Evolutionary conservation across 2,329 filamentous ascomycete genomes (phyloP).

Genomic region (Colletotrichum simmondsii): DNA sequence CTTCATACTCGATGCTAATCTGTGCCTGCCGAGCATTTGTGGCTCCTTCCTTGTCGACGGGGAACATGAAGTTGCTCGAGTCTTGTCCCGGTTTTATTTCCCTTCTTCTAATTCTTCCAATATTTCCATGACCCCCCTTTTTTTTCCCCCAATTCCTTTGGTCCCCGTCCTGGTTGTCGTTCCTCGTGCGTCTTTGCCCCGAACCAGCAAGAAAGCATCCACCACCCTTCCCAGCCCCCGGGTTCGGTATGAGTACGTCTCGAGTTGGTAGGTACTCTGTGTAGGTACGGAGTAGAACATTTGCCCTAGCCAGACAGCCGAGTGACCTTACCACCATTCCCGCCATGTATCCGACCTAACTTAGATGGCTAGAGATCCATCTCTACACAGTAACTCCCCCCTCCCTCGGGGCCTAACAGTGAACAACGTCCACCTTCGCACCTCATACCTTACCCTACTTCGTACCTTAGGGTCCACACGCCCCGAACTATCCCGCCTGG

Average conservation of each 20-base stretch:
- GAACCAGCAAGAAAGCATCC: constrained; percentile 15
- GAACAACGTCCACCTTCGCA: constrained; percentile 1
- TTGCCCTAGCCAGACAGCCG: neutral
- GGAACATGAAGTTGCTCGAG: neutral
- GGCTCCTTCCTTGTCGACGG: constrained; percentile 4
- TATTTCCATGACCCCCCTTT: constrained; percentile 6
- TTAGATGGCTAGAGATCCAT: neutral
- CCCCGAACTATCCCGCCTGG: neutral
- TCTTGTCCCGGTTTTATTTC: neutral
- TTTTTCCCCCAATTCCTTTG: constrained; percentile 4
- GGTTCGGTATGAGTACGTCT: neutral
- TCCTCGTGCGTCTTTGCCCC: constrained; percentile 26
- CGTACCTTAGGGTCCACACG: neutral
- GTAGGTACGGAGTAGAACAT: neutral
- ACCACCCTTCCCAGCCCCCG: constrained; percentile 12
- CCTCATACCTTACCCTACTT: neutral
- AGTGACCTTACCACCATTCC: neutral
- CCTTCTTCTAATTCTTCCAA: constrained; percentile 12
- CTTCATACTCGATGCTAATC: neutral
- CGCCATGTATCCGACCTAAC: neutral
- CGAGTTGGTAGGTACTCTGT: neutral
- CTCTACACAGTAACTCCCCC: too few relatives aligned
- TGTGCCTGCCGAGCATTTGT: constrained; percentile 21
- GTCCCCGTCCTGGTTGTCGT: constrained; percentile 2
- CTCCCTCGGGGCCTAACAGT: neutral